Evolutionary conservation across 139 green algal genomes (phyloP).

Genomic region (Volvox reticuliferus): DNA sequence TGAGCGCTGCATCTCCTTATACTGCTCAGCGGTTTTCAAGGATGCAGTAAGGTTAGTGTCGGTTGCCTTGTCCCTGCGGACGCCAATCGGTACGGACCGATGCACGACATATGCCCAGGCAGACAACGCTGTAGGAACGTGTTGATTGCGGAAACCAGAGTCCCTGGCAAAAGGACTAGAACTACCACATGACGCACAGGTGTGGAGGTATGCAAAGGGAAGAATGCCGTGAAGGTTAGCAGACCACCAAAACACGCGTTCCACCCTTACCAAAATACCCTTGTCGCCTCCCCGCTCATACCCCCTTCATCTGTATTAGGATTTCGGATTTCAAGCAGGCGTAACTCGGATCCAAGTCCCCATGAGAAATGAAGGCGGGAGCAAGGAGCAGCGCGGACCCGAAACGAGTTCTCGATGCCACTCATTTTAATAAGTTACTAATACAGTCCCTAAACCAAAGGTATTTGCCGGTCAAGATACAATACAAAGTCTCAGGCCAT

Average conservation of each 20-base stretch:
- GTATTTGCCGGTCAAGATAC: too few relatives aligned
- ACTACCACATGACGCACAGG: not conserved
- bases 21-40: constrained; percentile 7
- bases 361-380: constrained; percentile 63
- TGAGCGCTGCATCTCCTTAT: constrained; percentile 36
- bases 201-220: not conserved
- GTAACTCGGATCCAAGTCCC: constrained; percentile 67
- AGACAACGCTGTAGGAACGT: too few relatives aligned
- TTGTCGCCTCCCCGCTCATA: not conserved
- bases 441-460: not conserved
- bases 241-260: not conserved
- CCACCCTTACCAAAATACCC: constrained; percentile 30
- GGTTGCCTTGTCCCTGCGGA: constrained; percentile 4
- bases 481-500: too few relatives aligned
- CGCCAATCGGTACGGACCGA: too few relatives aligned
- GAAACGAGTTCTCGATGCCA: not conserved
- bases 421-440: not conserved
- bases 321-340: constrained; percentile 40
- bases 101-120: too few relatives aligned
- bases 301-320: constrained; percentile 6
- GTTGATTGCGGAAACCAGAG: too few relatives aligned
- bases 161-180: not conserved
- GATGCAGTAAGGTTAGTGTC: constrained; percentile 14
- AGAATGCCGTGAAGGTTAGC: not conserved
- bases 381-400: not conserved